Evolutionary conservation across 352 stramenopile genomes (phyloP).

Genomic region (Phytophthora uliginosa): DNA sequence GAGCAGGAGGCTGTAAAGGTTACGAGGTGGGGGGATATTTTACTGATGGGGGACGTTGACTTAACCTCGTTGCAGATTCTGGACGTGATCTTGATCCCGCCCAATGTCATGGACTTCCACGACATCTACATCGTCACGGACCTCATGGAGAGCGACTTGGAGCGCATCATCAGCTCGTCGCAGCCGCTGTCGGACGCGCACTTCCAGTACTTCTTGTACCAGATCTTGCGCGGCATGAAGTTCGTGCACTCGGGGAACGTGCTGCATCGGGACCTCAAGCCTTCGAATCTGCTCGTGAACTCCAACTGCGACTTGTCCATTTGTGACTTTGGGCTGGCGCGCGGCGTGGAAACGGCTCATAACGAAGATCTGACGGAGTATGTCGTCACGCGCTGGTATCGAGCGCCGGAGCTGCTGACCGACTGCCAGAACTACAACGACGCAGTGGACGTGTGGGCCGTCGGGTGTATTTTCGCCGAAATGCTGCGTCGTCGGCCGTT

Average conservation of each 20-base stretch:
- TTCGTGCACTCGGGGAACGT: conserved; percentile 99
- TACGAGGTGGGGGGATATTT: neutral
- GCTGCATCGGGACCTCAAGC: conserved; percentile 91
- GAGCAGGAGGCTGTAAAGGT: neutral
- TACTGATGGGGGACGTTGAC: neutral
- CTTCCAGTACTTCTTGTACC: conserved; percentile 93
- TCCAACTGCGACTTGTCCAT: conserved; percentile 93
- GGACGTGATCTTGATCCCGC: conserved; percentile 84
- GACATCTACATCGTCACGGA: conserved; percentile 95
- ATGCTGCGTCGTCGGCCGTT: conserved; percentile 97
- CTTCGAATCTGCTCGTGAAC: conserved; percentile 92
- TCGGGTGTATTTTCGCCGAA: conserved; percentile 99
- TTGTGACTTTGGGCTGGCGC: conserved; percentile 94
- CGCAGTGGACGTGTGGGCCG: conserved; percentile 96
- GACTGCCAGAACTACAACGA: conserved; percentile 98
- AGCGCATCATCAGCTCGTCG: conserved; percentile 93
- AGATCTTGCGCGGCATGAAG: conserved; percentile 96
- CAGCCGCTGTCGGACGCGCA: conserved; percentile 89
- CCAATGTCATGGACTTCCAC: conserved; percentile 88
- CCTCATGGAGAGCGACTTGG: conserved; percentile 94
- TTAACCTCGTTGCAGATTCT: conserved; percentile 61
- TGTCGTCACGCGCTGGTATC: conserved; percentile 95
- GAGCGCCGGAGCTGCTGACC: conserved; percentile 86
- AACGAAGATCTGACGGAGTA: conserved; percentile 92
- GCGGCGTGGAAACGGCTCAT: conserved; percentile 89